Evolutionary conservation across 2,329 filamentous ascomycete genomes (phyloP), one percentile per base, ranked within the genome.

Genomic region (Cladosporium sp.): DNA sequence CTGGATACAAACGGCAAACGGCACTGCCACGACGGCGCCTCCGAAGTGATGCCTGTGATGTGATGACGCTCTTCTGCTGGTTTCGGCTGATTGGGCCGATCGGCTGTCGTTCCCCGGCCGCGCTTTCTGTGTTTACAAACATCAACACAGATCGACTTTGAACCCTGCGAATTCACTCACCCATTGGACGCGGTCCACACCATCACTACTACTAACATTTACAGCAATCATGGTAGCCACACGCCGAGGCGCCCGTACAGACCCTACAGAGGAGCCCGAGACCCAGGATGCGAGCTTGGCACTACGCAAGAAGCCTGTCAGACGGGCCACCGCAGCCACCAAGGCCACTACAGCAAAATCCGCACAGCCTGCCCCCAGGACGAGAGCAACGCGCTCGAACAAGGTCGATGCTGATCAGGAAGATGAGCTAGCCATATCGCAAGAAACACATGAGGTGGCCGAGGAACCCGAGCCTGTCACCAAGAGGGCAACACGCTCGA

Each of bases 231-330:
- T 73, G 71, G 70, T 72, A 37, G 68, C 70, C 17, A 73, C 71
- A 56, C 60, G 71, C 58, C 62, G 68, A 32, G 66, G 64, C 25
- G 66, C 67, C 61, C 62, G 64, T 3, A 66, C 60, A 2, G 60
- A 58, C 17, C 62, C 56, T 12, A 55, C 59, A 10, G 59, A 63
- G 9, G 60, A 61, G 19, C 59, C 59, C n/a, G 62, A 62, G 17
- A 42, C 51, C 28, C 40, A 53, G 15, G 59, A 59, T 22, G 32
- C 48, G 10, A 55, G 60, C 28, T 42, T 60, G 9, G 58, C 64
- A 8, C 58, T 72, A 28, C 62, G 64, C 37, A 72, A 73, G 63
- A 72, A 71, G 59, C 67, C 71, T 13, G 64, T 71, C 12, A 70
- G 71, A 37, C 65, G 63, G 36, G 66, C 64, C 9, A 65, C 69